Base-by-base conservation (phyloP, 257 asterid species). In the Primulina huaijiensis region DNA sequence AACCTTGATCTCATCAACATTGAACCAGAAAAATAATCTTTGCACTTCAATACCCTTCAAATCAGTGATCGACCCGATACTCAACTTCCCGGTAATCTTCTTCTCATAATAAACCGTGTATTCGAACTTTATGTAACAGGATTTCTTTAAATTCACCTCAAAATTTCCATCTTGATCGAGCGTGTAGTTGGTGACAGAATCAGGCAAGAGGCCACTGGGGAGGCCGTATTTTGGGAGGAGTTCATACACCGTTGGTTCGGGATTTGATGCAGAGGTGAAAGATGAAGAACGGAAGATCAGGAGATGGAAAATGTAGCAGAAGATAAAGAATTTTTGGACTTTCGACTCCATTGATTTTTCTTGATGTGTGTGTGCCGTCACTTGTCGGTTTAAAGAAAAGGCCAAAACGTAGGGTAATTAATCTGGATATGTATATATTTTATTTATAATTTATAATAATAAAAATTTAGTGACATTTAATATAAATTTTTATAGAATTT, bases 171-270 rank as follows among this genome's bases (percentile, higher is more conserved):
- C 96, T 21, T 90, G 86, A 37, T 89, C 62, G 34, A 93, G 83
- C 7, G 84, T 79, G 83, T 89, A 91, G 71, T 83, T 82, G 40
- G 65, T 79, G 61, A 93, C 99, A 1, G 93, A 86, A 74, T 88
- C 92, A 4, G 97, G 97, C 60, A 93, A 71, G 33, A 91, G 94
- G 65, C 99, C 97, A 62, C 86, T 80, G 59, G 99, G 97, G 60
- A 93, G 96, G 27, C 92, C 88, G 82, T 40, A 93, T 58, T 67
- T 46, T 0, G 79, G 84, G 67, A 93, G 95, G 59, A 88, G 72
- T 53, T 93, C 90, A 80, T 83, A 91, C 10, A 86, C 86, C 10
- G 97, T 77, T 8, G 86, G 93, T 37, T 55, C 23, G 10, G 83
- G 67, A 52, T 77, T 0, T 6, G 78, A 76, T 29, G 74, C 25